phyloP scores from a whole-genome alignment of 2,329 filamentous ascomycete species.

The Xylaria digitata region DNA sequence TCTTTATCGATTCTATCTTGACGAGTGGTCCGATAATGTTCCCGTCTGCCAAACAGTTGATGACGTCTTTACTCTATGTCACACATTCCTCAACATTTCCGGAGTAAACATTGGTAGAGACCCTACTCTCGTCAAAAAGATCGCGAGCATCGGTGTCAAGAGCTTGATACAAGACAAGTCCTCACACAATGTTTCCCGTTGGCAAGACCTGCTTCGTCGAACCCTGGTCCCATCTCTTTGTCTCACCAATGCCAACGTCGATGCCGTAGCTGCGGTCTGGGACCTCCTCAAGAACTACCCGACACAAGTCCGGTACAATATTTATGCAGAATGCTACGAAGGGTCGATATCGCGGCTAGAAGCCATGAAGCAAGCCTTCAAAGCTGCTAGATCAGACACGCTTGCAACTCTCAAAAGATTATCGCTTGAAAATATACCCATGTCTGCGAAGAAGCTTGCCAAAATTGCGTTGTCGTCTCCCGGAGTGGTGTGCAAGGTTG shows the following conservation, averaged over 20 bases:
- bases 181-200: slow-evolving; percentile 76
- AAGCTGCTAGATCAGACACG: slow-evolving; percentile 80
- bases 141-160: slow-evolving; percentile 85
- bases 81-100: slow-evolving; percentile 84
- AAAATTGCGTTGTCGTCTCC: slow-evolving; percentile 94
- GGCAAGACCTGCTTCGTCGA: slow-evolving; percentile 85
- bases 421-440: slow-evolving; percentile 84
- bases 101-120: slow-evolving; percentile 93
- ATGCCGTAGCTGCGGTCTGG: slow-evolving; percentile 87
- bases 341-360: slow-evolving; percentile 81
- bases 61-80: slow-evolving; percentile 88
- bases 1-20: slow-evolving; percentile 96
- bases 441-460: slow-evolving; percentile 87
- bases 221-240: slow-evolving; percentile 90
- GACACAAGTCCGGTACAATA: slow-evolving; percentile 79
- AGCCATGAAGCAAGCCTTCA: slow-evolving; percentile 82
- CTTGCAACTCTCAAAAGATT: slow-evolving; percentile 88
- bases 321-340: slow-evolving; percentile 94
- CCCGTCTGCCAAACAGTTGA: slow-evolving; percentile 91
- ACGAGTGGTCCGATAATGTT: slow-evolving; percentile 94
- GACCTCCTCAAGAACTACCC: slow-evolving; percentile 83
- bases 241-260: slow-evolving; percentile 84
- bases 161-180: slow-evolving; percentile 79
- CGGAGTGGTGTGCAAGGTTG: slow-evolving; percentile 89
- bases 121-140: slow-evolving; percentile 78